These are phyloP conservation scores for Neurospora sublineolata DNA, from an alignment of 495 filamentous ascomycete genomes.

Conservation along the genomic window DNA sequence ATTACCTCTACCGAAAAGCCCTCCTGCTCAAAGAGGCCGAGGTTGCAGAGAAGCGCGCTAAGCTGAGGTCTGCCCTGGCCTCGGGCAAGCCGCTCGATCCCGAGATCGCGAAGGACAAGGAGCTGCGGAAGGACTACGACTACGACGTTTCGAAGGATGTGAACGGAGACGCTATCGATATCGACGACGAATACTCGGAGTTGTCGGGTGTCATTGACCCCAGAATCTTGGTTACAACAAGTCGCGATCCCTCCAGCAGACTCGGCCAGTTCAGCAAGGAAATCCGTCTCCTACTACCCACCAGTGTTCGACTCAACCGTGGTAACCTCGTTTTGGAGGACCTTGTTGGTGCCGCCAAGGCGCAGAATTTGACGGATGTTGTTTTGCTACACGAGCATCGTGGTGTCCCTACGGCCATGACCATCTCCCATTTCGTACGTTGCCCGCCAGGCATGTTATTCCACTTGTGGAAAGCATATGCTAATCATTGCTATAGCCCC, in stretches of 20 bases:
- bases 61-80: conserved; percentile 76
- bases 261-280: conserved; percentile 91
- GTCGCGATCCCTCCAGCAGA: conserved; percentile 72
- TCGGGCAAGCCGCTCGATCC: conserved; percentile 70
- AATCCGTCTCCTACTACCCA: conserved; percentile 81
- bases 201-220: conserved; percentile 23
- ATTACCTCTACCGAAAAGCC: conserved; percentile 79
- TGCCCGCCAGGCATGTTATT: background rate
- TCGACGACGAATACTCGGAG: conserved; percentile 71
- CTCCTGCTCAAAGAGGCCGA: conserved; percentile 76
- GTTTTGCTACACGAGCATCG: conserved; percentile 88
- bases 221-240: conserved; percentile 73
- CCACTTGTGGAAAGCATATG: background rate
- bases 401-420: conserved; percentile 83
- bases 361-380: conserved; percentile 70
- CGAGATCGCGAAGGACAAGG: conserved; percentile 78
- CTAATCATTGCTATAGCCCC: conserved; percentile 49
- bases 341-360: conserved; percentile 67
- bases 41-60: conserved; percentile 77
- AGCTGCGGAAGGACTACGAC: conserved; percentile 77
- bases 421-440: conserved; percentile 63
- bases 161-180: conserved; percentile 48
- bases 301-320: conserved; percentile 79
- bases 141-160: conserved; percentile 74
- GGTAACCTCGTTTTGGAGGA: conserved; percentile 82